A percentile compares a stretch with the other conserved stretches of the same genome.
Conservation (phyloP, 2,329 filamentous ascomycete species). For the Huntiella abstrusa region DNA sequence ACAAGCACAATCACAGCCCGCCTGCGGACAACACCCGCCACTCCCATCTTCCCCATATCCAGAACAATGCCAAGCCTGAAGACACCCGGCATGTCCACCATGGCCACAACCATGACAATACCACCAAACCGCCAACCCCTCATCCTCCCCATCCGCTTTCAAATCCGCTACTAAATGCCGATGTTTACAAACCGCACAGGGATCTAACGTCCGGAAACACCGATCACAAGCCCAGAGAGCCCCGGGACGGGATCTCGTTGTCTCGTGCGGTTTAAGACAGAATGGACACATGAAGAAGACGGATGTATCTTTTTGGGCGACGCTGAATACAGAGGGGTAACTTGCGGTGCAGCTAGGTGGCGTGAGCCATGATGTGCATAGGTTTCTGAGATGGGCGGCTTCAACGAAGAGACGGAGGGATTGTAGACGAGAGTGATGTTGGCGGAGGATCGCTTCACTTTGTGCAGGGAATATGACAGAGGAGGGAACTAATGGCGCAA, state of each 20-base stretch:
- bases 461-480: conserved; percentile 36
- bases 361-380: conserved; percentile 40
- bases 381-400: conserved; percentile 40
- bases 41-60: background rate
- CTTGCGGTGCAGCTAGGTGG: conserved; percentile 32
- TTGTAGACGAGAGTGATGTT: conserved; percentile 41
- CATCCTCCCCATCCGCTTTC: conserved; percentile 13
- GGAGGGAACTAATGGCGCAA: conserved; percentile 36
- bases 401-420: conserved; percentile 40
- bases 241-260: conserved; percentile 23
- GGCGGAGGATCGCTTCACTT: conserved; percentile 35
- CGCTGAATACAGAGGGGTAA: conserved; percentile 34
- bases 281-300: conserved; percentile 34
- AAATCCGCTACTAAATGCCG: conserved; percentile 26
- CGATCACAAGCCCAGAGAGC: conserved; percentile 40
- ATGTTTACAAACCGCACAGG: conserved; percentile 41
- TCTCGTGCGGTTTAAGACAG: conserved; percentile 37
- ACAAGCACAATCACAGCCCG: conserved; percentile 46
- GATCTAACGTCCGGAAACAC: conserved; percentile 32
- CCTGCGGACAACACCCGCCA: conserved; percentile 43
- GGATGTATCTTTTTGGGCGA: conserved; percentile 35
- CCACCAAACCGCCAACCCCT: conserved; percentile 34
- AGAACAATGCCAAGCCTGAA: conserved; percentile 36
- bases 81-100: conserved; percentile 41
- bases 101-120: conserved; percentile 44